A percentile compares a stretch with the other conserved stretches of the same genome.
These are phyloP conservation scores for Solanum pimpinellifolium DNA, from an alignment of 257 asterid genomes.

Conservation along the genomic window DNA sequence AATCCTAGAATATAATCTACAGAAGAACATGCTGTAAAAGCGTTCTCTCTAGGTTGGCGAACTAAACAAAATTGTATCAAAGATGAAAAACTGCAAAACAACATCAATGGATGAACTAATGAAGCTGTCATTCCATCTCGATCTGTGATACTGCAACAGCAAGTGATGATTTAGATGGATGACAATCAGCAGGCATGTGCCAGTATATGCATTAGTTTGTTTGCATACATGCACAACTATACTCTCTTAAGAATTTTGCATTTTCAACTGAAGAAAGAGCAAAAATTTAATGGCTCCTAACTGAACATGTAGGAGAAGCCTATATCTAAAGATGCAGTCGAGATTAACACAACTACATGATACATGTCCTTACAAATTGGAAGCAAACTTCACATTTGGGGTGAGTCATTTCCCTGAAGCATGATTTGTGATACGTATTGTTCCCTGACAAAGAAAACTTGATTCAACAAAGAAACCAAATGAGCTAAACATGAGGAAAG, in stretches of 20 bases:
- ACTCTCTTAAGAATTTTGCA: neutral
- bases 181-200: neutral
- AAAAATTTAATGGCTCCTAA: neutral
- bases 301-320: neutral
- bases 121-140: neutral
- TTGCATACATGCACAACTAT: neutral
- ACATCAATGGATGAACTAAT: neutral
- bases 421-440: constrained; percentile 68
- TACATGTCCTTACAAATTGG: constrained; percentile 51
- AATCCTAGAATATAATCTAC: neutral
- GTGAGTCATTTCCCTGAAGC: constrained; percentile 94
- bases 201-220: neutral
- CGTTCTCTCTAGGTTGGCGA: neutral
- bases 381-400: constrained; percentile 95
- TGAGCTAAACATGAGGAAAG: constrained; percentile 7
- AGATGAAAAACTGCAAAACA: neutral
- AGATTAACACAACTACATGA: neutral
- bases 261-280: neutral
- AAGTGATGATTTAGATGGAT: neutral
- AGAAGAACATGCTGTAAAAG: neutral
- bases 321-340: neutral
- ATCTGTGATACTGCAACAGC: neutral
- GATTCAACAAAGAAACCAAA: constrained; percentile 40
- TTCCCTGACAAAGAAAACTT: constrained; percentile 92
- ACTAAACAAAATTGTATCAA: neutral